Conservation (phyloP, 345 rosid species). For the Rhodamnia argentea region DNA sequence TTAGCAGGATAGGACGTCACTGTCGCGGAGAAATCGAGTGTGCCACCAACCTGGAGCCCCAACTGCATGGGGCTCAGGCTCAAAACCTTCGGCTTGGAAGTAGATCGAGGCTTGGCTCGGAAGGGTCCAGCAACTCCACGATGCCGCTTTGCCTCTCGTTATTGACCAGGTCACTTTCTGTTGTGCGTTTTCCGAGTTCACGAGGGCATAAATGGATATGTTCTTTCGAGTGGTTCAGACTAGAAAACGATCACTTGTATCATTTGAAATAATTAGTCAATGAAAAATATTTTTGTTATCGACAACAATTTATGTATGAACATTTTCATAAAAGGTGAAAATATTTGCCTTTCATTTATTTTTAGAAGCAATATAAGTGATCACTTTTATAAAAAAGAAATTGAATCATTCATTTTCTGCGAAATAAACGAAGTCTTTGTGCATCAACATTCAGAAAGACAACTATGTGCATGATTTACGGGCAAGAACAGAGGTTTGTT, state of each 20-base stretch:
- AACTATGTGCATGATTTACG: background rate
- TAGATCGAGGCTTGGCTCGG: background rate
- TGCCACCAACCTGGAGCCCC: conserved; percentile 4
- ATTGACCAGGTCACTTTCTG: background rate
- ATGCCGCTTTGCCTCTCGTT: conserved; percentile 3
- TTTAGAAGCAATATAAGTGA: too few species aligned
- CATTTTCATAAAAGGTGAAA: too few species aligned
- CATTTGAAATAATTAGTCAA: too few species aligned
- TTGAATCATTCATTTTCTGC: too few species aligned
- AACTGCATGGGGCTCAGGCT: conserved; percentile 4
- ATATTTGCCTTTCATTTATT: too few species aligned
- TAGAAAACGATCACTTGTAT: too few species aligned
- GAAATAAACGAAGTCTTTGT: background rate
- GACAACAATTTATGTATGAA: too few species aligned
- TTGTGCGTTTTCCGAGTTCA: background rate
- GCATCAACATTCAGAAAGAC: background rate
- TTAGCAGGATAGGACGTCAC: conserved; percentile 4
- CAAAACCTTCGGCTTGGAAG: background rate
- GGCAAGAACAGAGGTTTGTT: background rate
- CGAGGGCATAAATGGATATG: background rate
- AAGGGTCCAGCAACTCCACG: background rate
- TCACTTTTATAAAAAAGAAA: too few species aligned
- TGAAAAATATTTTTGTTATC: too few species aligned
- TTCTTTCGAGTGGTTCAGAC: background rate
- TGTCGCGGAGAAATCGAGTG: conserved; percentile 1